phyloP scores from a whole-genome alignment of 208 protist genomes.

The Angomonas deanei region DNA sequence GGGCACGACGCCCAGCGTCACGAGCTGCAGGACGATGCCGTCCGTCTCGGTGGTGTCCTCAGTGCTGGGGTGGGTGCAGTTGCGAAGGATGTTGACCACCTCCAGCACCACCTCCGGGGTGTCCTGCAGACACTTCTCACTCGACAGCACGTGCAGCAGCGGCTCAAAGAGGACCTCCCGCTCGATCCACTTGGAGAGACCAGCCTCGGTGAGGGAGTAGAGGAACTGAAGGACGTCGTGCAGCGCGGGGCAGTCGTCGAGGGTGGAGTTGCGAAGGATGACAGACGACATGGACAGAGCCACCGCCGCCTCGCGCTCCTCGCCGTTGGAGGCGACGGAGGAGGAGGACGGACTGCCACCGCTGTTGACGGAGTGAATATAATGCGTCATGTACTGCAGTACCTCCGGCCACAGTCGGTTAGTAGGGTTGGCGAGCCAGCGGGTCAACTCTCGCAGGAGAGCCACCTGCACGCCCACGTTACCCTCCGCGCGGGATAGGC shows the following conservation, averaged over 20 bases:
- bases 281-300: neutral
- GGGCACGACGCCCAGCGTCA: constrained; percentile 28
- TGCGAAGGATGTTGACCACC: constrained; percentile 14
- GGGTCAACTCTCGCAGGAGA: constrained; percentile 24
- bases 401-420: constrained; percentile 23
- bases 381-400: constrained; percentile 14
- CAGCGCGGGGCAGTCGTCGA: constrained; percentile 14
- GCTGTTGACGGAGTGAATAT: constrained; percentile 20
- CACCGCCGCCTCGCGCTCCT: neutral
- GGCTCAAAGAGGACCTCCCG: constrained; percentile 36
- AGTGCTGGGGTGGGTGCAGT: constrained; percentile 7
- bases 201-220: constrained; percentile 16
- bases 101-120: constrained; percentile 26
- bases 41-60: constrained; percentile 8
- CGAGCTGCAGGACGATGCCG: constrained; percentile 19
- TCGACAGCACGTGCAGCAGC: constrained; percentile 27
- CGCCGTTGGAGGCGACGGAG: neutral
- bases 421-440: constrained; percentile 34
- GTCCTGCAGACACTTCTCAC: constrained; percentile 2
- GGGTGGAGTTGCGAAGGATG: neutral
- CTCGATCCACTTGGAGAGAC: constrained; percentile 27
- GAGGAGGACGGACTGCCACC: neutral
- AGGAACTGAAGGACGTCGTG: constrained; percentile 7
- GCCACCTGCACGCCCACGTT: constrained; percentile 14
- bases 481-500: constrained; percentile 17